Conservation (phyloP, 306 rosid genomes). For the Rubus parviflorus region DNA sequence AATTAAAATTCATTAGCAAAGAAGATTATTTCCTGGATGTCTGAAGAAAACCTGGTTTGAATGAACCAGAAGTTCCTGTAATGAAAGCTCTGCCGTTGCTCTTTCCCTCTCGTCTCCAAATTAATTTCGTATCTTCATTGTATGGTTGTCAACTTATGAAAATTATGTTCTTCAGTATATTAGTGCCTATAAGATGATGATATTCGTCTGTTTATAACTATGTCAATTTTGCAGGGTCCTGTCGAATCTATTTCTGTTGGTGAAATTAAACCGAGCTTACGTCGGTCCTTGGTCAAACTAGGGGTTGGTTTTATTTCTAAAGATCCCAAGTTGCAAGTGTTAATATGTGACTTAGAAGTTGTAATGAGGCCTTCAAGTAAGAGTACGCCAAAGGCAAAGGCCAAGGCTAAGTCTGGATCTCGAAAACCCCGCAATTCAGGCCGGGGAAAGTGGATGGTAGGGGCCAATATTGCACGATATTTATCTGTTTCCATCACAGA, state of each 20-base stretch:
- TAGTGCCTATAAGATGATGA: constrained; percentile 19
- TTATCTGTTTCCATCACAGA: constrained; percentile 86
- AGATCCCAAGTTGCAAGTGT: constrained; percentile 90
- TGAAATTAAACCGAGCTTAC: constrained; percentile 90
- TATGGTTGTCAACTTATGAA: background rate
- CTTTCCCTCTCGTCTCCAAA: background rate
- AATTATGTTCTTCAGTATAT: constrained; percentile 27
- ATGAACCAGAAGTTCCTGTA: background rate
- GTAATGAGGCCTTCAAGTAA: constrained; percentile 80
- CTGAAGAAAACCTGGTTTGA: background rate
- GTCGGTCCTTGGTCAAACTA: constrained; percentile 84
- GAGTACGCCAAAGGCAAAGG: constrained; percentile 50
- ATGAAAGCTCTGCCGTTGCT: background rate
- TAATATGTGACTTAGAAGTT: constrained; percentile 90
- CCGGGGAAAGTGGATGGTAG: constrained; percentile 92
- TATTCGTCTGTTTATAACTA: constrained; percentile 33
- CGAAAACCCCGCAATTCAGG: constrained; percentile 74
- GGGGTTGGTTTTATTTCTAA: constrained; percentile 88
- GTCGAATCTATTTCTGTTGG: constrained; percentile 91
- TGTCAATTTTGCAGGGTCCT: constrained; percentile 67
- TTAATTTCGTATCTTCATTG: no score
- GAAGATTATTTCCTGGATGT: background rate
- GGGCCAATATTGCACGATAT: constrained; percentile 84
- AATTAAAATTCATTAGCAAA: background rate
- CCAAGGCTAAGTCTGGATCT: constrained; percentile 27